These are phyloP conservation scores for Pythium pyrilobum DNA, from an alignment of 352 stramenopile species.

Conservation along the genomic window DNA sequence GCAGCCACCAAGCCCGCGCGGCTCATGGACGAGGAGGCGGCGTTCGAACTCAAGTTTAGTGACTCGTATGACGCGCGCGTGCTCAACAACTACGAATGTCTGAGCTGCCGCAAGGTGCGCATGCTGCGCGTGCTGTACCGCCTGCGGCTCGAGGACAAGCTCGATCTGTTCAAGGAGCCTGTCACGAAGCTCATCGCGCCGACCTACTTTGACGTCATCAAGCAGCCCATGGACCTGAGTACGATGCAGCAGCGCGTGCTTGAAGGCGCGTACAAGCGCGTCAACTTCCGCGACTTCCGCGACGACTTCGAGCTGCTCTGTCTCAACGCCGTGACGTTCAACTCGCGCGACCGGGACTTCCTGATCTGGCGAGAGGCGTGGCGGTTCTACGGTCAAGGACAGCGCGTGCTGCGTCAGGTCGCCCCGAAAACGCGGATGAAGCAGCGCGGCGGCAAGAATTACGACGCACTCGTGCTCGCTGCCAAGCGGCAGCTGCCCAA, in stretches of 20 bases:
- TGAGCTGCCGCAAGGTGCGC: slow-evolving; percentile 70
- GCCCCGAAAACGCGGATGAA: slow-evolving; percentile 76
- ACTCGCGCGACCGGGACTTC: slow-evolving; percentile 85
- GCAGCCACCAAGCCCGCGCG: slow-evolving; percentile 33
- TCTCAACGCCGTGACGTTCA: slow-evolving; percentile 95
- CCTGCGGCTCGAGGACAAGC: slow-evolving; percentile 68
- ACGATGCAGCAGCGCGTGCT: slow-evolving; percentile 83
- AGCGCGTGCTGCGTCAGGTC: slow-evolving; percentile 65
- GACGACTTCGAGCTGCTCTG: slow-evolving; percentile 95
- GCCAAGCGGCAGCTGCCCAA: slow-evolving; percentile 79
- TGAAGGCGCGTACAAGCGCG: slow-evolving; percentile 57
- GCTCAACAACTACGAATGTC: slow-evolving; percentile 80
- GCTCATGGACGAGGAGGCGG: slow-evolving; percentile 60
- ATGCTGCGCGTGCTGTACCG: slow-evolving; percentile 67
- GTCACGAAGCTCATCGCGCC: slow-evolving; percentile 91
- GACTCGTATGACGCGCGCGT: slow-evolving; percentile 58
- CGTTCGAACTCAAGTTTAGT: slow-evolving; percentile 53
- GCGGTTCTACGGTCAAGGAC: slow-evolving; percentile 86
- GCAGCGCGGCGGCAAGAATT: slow-evolving; percentile 60
- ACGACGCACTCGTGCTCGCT: slow-evolving; percentile 62
- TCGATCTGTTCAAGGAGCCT: slow-evolving; percentile 91
- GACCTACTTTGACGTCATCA: slow-evolving; percentile 92
- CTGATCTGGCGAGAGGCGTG: slow-evolving; percentile 92
- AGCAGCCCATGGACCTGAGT: slow-evolving; percentile 90
- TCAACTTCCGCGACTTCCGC: slow-evolving; percentile 75